Evolutionary conservation across 257 asterid genomes (phyloP).

Genomic region (Solanum phureja): DNA sequence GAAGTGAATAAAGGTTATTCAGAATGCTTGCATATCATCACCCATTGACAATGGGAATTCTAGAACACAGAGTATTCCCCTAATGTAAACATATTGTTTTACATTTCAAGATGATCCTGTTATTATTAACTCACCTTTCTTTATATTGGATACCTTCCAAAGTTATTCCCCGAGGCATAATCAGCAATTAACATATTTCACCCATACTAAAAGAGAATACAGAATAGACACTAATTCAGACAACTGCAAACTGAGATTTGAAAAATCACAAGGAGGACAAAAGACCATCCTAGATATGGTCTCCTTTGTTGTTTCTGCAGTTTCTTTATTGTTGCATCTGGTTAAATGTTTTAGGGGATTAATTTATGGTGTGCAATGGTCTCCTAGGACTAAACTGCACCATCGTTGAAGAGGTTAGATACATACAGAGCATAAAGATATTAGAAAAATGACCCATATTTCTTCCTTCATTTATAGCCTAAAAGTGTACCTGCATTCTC

Average conservation of each 20-base stretch:
- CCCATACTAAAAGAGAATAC: not conserved
- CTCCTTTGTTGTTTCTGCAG: not conserved
- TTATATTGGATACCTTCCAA: not conserved
- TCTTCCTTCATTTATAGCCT: not conserved
- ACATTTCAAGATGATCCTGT: not conserved
- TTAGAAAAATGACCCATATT: not conserved
- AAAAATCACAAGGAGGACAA: not conserved
- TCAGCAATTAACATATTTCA: not conserved
- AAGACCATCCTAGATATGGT: not conserved
- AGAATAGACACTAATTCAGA: not conserved
- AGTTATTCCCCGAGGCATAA: not conserved
- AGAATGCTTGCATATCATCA: not conserved
- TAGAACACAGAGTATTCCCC: not conserved
- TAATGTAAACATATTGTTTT: not conserved
- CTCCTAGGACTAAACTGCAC: not conserved
- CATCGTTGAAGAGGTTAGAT: not conserved
- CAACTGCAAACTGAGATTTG: not conserved
- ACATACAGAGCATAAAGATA: not conserved
- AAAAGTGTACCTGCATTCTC: slow-evolving; percentile 69
- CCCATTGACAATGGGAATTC: not conserved
- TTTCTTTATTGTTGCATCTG: not conserved
- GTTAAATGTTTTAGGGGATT: not conserved
- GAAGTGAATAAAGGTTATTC: not conserved
- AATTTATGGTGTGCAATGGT: not conserved
- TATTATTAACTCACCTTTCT: not conserved